Evolutionary conservation across 768 basidiomycete genomes (phyloP), one percentile per base, ranked within the genome.

Genomic region (Boletales sp.): DNA sequence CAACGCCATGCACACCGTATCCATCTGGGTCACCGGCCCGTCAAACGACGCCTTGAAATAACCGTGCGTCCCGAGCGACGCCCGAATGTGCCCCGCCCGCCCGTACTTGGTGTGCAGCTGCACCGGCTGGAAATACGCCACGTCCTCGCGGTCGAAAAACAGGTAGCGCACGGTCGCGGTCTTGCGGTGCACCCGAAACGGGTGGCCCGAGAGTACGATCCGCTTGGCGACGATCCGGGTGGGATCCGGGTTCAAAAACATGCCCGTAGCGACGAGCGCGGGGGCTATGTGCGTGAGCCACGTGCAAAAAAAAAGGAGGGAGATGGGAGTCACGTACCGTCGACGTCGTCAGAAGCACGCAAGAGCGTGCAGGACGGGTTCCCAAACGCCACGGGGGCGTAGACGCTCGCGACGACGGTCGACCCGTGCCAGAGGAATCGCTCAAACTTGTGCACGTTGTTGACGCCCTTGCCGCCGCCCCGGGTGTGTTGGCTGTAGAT

Each of bases 361-460:
- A 96, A 72, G 56, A 95, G 74, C 15, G 87, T 70, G 58, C 91
- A 90, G 12, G 91, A 82, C 17, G 60, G 66, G 46, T 83, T 86
- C 13, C 95, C 95, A 56, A 96, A 96, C 4, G 81, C 76, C 35
- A 94, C 82, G 2, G 95, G 93, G 5, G 88, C 93, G 62, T 92
- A 99, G 2, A 83, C 80, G 7, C 93, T 95, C 4, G 89, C 94
- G 18, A 98, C 87, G 49, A 73, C 80, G 4, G 89, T 87, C 31
- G 75, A 72, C 6, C 94, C 90, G 60, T 90, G 91, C 37, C 87
- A 82, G 28, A 97, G 75, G 70, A 83, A 99, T 31, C 90, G 82
- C 70, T 96, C 92, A 48, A 87, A 94, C 63, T 97, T 99, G 77
- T 98, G 94, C 2, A 96, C 93, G 60, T 98, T 97, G 75, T 99